Conservation (phyloP, 805 yeast species). For the Saccharomycopsis lassenensis region DNA sequence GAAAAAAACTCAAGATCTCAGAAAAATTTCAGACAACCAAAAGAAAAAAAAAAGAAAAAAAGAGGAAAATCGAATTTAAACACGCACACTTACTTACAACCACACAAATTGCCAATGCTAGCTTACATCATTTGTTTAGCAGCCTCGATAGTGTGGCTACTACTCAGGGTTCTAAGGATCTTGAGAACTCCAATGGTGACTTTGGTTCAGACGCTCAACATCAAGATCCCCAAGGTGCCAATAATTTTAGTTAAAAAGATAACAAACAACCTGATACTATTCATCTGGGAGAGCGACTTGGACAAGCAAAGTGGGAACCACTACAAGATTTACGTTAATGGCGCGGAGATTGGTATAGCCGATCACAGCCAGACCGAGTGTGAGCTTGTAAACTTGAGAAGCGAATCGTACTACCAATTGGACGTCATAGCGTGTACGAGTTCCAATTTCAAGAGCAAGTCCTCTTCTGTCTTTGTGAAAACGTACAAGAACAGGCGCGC, state of each 20-base stretch:
- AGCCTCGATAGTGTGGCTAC: slow-evolving; percentile 12
- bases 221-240: slow-evolving; percentile 15
- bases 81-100: background rate
- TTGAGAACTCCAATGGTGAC: slow-evolving; percentile 6
- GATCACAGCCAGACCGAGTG: slow-evolving; percentile 8
- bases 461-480: slow-evolving; percentile 12
- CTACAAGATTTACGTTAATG: slow-evolving; percentile 13
- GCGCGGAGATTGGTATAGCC: slow-evolving; percentile 8
- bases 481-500: slow-evolving; percentile 8
- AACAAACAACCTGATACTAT: slow-evolving; percentile 2
- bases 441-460: slow-evolving; percentile 11
- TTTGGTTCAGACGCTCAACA: slow-evolving; percentile 10
- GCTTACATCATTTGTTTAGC: no score
- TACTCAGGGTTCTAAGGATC: slow-evolving; percentile 4
- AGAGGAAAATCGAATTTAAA: no score
- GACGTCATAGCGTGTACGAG: slow-evolving; percentile 14
- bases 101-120: background rate
- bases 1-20: no score
- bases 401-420: slow-evolving; percentile 16
- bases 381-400: slow-evolving; percentile 9
- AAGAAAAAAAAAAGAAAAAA: no score
- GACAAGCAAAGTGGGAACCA: slow-evolving; percentile 10
- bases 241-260: slow-evolving; percentile 9
- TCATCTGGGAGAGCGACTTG: slow-evolving; percentile 16
- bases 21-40: no score